Evolutionary conservation across 1,284 basidiomycete genomes (phyloP), one percentile per base, ranked within the genome.

Genomic region (Cystobasidium pallidum): DNA sequence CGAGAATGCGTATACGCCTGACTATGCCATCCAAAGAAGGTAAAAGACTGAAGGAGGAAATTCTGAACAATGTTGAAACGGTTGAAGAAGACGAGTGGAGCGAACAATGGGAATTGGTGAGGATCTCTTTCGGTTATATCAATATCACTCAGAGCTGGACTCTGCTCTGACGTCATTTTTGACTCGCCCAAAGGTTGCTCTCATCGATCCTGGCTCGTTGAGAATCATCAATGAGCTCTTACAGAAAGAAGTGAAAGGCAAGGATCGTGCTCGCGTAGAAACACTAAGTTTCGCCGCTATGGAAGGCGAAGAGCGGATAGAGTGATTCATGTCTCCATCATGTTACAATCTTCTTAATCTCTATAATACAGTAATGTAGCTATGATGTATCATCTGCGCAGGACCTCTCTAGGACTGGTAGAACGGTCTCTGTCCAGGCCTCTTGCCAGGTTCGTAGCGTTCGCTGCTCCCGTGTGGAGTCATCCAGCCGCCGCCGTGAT

Each of bases 181-280:
- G n/a, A n/a, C n/a, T n/a, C n/a, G n/a, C n/a, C n/a, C 41, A 6
- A 77, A 95, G 93, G 86, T 90, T 63, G 86, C 94, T 80, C 85
- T 93, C 61, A 98, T 99, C 77, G 93, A 96, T 79, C 96, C 96
- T 3, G 88, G 90, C 49, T 88, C 92, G 77, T 94, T 97, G 85
- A 88, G 91, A 57, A 84, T 90, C 21, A 87, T 99, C 78, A 92
- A 91, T 78, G 94, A 98, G 74, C 81, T 99, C 39, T 82, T 99
- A 65, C 90, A 94, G 79, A 89, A 89, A 78, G 91, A 86, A 76
- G 82, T 83, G 34, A 86, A 96, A 79, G 92, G 90, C 78, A 91
- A 94, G 80, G 91, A 91, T 15, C 84, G 76, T 49, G 89, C 91
- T 6, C 85, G 90, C 70, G 84, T 96, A 52, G 94, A 96, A 81